Evolutionary conservation across 495 filamentous ascomycete species (phyloP).

Genomic region (Physcia stellaris): DNA sequence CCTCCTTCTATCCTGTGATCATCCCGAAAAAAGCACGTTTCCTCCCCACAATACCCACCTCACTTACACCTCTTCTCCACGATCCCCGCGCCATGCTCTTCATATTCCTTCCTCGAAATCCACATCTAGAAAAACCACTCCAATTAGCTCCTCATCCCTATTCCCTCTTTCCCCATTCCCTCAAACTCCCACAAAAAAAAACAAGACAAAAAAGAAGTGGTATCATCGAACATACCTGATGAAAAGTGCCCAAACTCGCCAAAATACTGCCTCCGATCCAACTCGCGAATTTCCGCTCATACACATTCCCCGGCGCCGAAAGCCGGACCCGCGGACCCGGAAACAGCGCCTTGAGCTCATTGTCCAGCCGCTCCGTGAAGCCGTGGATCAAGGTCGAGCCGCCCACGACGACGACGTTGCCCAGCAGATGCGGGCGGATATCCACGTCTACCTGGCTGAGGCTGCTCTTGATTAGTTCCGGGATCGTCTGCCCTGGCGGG

Average conservation of each 20-base stretch:
- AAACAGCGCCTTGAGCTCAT: constrained; percentile 64
- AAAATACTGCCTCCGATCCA: constrained; percentile 98
- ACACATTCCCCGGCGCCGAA: constrained; percentile 67
- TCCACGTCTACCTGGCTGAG: constrained; percentile 76
- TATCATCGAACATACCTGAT: constrained; percentile 46
- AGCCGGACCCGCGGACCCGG: constrained; percentile 74
- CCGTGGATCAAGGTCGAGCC: constrained; percentile 72
- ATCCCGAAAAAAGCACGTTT: too few relatives aligned
- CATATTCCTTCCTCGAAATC: constrained; percentile 64
- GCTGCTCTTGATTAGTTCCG: constrained; percentile 62
- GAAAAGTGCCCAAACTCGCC: constrained; percentile 93
- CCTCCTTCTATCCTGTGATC: too few relatives aligned
- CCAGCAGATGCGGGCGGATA: constrained; percentile 64
- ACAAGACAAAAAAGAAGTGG: neutral
- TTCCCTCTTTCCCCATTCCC: neutral
- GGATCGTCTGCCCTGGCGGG: constrained; percentile 59
- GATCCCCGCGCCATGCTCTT: constrained; percentile 44
- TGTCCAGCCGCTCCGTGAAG: constrained; percentile 77
- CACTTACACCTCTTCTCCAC: constrained; percentile 50
- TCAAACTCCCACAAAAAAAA: neutral
- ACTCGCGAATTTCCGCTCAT: constrained; percentile 75
- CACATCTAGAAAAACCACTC: constrained; percentile 45
- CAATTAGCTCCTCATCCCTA: neutral
- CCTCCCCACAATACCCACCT: constrained; percentile 5
- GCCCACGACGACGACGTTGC: constrained; percentile 88